A percentile compares a stretch with the other conserved stretches of the same genome.
Evolutionary conservation across 1,284 basidiomycete species (phyloP).

Genomic region (Rhodotorula sp.): DNA sequence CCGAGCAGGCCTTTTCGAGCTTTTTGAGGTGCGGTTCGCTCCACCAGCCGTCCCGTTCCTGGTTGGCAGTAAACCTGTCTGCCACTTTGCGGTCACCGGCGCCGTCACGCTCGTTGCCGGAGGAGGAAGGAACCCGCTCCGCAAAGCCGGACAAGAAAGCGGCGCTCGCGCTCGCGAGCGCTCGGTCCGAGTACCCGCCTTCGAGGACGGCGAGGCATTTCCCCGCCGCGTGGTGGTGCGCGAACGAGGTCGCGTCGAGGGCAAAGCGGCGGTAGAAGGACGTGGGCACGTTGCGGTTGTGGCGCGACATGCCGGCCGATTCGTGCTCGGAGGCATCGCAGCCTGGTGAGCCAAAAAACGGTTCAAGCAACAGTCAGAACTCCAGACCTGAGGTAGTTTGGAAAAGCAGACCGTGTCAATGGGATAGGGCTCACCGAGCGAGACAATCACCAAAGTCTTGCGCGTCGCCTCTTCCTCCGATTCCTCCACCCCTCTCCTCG

Average conservation of each 20-base stretch:
- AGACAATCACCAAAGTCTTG: constrained; percentile 78
- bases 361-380: constrained; percentile 32
- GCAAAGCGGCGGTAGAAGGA: constrained; percentile 86
- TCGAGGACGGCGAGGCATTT: constrained; percentile 84
- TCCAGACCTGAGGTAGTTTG: not conserved
- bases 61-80: not conserved
- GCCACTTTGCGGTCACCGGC: not conserved
- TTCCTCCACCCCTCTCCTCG: constrained; percentile 54
- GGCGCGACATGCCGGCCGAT: constrained; percentile 85
- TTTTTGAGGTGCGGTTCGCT: constrained; percentile 15
- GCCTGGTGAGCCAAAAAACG: constrained; percentile 54
- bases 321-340: constrained; percentile 96
- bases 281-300: constrained; percentile 82
- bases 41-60: constrained; percentile 18
- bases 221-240: constrained; percentile 66
- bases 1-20: constrained; percentile 33
- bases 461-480: constrained; percentile 46
- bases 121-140: not conserved
- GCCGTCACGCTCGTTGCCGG: not conserved
- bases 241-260: constrained; percentile 66
- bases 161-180: constrained; percentile 75
- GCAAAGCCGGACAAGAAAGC: constrained; percentile 70
- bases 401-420: not conserved
- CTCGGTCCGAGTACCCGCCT: constrained; percentile 90
- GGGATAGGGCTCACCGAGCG: constrained; percentile 55